Conservation (phyloP, 1,284 basidiomycete genomes). For the Papiliotrema terrestris region DNA sequence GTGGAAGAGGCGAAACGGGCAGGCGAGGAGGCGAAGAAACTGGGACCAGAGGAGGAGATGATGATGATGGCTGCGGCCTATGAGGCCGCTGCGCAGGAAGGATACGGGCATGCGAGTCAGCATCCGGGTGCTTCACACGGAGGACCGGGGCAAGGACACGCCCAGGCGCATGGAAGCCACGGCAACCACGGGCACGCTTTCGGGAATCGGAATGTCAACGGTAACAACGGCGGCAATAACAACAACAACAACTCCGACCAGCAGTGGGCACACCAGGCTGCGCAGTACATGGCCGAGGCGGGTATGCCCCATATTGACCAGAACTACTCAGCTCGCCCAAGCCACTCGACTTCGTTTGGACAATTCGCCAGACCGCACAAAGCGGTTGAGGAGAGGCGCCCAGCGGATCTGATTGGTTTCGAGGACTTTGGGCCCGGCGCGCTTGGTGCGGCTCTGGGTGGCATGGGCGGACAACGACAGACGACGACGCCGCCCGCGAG, state of each 20-base stretch:
- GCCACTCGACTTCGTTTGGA: constrained; percentile 23
- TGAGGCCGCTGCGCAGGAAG: constrained; percentile 43
- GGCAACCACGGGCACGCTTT: constrained; percentile 1
- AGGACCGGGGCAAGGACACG: too few relatives aligned
- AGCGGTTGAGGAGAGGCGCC: constrained; percentile 9
- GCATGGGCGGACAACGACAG: not conserved
- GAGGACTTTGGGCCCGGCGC: constrained; percentile 49
- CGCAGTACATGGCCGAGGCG: constrained; percentile 46
- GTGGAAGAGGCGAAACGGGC: constrained; percentile 27
- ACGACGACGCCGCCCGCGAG: constrained; percentile 12
- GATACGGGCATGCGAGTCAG: constrained; percentile 12
- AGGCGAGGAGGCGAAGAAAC: constrained; percentile 34
- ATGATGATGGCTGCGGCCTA: constrained; percentile 48
- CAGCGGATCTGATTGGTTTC: constrained; percentile 41
- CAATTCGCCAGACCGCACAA: constrained; percentile 16
- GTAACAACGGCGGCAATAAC: not conserved
- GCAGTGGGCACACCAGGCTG: constrained; percentile 43
- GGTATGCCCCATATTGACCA: constrained; percentile 44
- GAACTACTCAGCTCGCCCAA: constrained; percentile 41
- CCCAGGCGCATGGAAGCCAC: not conserved
- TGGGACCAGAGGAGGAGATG: constrained; percentile 46
- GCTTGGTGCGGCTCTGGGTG: too few relatives aligned
- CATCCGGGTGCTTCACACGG: constrained; percentile 1
- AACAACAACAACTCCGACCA: constrained; percentile 10
- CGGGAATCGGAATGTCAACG: too few relatives aligned